Conservation (phyloP, 192 early-diverging fungal genomes). For the Gaertneriomyces semiglobifer region DNA sequence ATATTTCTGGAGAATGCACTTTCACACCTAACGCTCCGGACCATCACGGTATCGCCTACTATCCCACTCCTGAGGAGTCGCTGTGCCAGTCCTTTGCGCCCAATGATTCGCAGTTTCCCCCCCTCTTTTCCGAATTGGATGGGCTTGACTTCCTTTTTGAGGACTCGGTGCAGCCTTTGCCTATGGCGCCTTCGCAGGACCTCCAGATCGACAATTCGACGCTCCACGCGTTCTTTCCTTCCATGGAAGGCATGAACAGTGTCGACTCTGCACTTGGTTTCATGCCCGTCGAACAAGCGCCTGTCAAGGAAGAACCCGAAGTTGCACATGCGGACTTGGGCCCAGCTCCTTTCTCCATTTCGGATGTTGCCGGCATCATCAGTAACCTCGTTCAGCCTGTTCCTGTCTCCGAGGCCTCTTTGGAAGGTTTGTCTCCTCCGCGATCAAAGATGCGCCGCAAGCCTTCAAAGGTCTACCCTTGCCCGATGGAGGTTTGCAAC, state of each 20-base stretch:
- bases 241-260: not conserved
- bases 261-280: not conserved
- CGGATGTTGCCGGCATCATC: not conserved
- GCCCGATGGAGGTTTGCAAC: conserved; percentile 50
- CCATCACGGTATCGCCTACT: not conserved
- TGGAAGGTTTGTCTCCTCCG: not conserved
- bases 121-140: not conserved
- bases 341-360: not conserved
- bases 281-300: not conserved
- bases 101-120: not conserved
- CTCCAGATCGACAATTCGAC: not conserved
- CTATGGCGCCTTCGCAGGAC: not conserved
- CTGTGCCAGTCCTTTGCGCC: not conserved
- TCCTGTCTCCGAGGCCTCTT: not conserved
- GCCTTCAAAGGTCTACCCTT: conserved; percentile 30
- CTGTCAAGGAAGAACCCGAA: not conserved
- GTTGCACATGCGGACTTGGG: not conserved
- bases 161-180: conserved; percentile 2
- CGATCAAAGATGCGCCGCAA: conserved; percentile 1
- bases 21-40: too few species aligned
- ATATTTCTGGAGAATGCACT: too few species aligned
- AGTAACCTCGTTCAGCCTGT: not conserved
- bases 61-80: conserved; percentile 1
- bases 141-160: not conserved
- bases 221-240: not conserved